Evolutionary conservation across 345 rosid species (phyloP).

Genomic region (Eucalyptus fibrosa): DNA sequence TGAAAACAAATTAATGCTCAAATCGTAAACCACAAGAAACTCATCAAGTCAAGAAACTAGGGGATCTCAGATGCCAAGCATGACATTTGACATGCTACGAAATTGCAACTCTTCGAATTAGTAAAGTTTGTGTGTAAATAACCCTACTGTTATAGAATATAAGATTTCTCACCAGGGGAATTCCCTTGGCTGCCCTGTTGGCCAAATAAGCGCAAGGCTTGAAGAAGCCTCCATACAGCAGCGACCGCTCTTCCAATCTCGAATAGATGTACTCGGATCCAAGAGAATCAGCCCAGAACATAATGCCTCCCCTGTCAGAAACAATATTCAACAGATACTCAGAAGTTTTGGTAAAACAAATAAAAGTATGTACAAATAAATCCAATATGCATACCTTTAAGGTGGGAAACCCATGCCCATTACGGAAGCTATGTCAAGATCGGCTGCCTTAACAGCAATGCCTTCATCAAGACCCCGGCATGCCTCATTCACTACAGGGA

Average conservation of each 20-base stretch:
- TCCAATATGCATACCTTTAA: conserved; percentile 40
- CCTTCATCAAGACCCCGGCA: conserved; percentile 90
- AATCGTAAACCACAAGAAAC: background rate
- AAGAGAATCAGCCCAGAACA: conserved; percentile 87
- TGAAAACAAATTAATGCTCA: background rate
- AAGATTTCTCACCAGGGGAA: conserved; percentile 37
- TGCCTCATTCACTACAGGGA: conserved; percentile 94
- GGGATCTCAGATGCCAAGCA: background rate
- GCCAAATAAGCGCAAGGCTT: conserved; percentile 85
- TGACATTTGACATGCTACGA: background rate
- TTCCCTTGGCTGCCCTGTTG: conserved; percentile 63
- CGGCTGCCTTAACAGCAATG: conserved; percentile 84
- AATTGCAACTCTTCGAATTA: background rate
- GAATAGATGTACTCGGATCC: conserved; percentile 62
- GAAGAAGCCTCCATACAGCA: conserved; percentile 69
- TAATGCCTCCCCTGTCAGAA: conserved; percentile 45
- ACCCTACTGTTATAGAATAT: background rate
- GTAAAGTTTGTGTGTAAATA: background rate
- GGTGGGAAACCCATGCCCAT: conserved; percentile 99
- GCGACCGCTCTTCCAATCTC: conserved; percentile 73
- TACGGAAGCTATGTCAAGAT: conserved; percentile 76
- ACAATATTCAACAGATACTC: background rate
- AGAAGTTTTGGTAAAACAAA: background rate
- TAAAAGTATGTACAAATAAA: background rate
- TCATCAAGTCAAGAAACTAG: background rate